phyloP scores from a whole-genome alignment of 768 basidiomycete genomes.

The Hygrophorus russula region DNA sequence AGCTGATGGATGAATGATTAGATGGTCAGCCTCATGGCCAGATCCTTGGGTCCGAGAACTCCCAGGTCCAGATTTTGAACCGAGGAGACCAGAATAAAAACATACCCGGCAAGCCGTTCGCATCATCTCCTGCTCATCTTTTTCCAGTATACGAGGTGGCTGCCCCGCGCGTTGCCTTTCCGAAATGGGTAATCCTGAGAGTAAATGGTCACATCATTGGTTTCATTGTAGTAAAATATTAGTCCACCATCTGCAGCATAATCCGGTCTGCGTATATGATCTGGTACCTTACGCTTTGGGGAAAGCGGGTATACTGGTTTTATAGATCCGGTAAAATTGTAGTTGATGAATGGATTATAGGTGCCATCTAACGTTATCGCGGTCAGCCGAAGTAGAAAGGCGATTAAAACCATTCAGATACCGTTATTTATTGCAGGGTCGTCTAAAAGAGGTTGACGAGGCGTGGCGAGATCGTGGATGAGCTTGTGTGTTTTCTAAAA shows the following conservation, averaged over 20 bases:
- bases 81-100: conserved; percentile 7
- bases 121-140: conserved; percentile 85
- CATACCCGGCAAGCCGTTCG: conserved; percentile 73
- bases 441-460: background rate
- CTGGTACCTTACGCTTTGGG: conserved; percentile 62
- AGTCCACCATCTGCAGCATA: conserved; percentile 50
- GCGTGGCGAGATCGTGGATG: conserved; percentile 49
- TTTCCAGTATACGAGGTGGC: conserved; percentile 51
- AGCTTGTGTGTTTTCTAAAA: conserved; percentile 73
- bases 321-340: conserved; percentile 66
- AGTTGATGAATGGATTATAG: conserved; percentile 71
- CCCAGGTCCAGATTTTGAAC: background rate
- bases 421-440: conserved; percentile 1
- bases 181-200: conserved; percentile 44
- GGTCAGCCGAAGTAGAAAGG: background rate
- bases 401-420: background rate
- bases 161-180: conserved; percentile 50
- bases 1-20: conserved; percentile 35
- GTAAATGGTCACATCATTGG: conserved; percentile 9
- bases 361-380: conserved; percentile 43
- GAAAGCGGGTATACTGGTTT: conserved; percentile 87
- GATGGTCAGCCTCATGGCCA: background rate
- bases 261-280: conserved; percentile 79
- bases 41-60: background rate
- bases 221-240: conserved; percentile 11